Evolutionary conservation across 331 rosid genomes (phyloP), one percentile per base, ranked within the genome.

Genomic region (Pyracantha coccinea): DNA sequence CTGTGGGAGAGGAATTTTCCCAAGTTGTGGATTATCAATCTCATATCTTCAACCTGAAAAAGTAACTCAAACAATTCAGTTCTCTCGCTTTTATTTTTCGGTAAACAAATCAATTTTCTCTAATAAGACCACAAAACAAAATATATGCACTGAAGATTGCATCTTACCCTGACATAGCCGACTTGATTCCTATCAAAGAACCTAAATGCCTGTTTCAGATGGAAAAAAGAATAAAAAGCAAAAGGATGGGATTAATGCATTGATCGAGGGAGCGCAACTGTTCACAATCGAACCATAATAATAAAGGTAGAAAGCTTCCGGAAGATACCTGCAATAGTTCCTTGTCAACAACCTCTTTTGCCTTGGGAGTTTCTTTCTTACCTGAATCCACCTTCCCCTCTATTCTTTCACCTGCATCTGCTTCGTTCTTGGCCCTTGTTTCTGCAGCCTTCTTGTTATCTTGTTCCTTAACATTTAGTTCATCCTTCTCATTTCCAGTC

Each of bases 21-120:
- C 81, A 90, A 70, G 83, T 84, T 90, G 85, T 92, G 97, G 73
- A 95, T 80, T 27, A 90, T 53, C 82, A 85, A 71, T 69, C 99
- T 86, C 97, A 95, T 76, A 81, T 95, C 99, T 89, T 95, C 99
- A 75, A 92, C 99, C 99, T 95, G 87, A 24, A 83, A 72, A 31
- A 41, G 45, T 54, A 77, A 75, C 73, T 31, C 15, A 67, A 8
- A 23, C 63, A 62, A 28, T 32, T 81, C 47, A 80, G 7, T 58
- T 38, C 44, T 38, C 44, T 38, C 4, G 44, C 44, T 38, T 38
- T 38, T 38, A 38, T 38, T 38, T 35, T 35, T 9, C 0, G 44
- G 4, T 38, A 74, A 8, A 23, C 63, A 61, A 21, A 24, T 81
- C 58, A 78, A 6, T 62, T 32, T 35, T 60, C 50, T 65, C 12